These are phyloP conservation scores for Diaporthe helianthi DNA, from an alignment of 2,329 filamentous ascomycete species.

Conservation along the genomic window DNA sequence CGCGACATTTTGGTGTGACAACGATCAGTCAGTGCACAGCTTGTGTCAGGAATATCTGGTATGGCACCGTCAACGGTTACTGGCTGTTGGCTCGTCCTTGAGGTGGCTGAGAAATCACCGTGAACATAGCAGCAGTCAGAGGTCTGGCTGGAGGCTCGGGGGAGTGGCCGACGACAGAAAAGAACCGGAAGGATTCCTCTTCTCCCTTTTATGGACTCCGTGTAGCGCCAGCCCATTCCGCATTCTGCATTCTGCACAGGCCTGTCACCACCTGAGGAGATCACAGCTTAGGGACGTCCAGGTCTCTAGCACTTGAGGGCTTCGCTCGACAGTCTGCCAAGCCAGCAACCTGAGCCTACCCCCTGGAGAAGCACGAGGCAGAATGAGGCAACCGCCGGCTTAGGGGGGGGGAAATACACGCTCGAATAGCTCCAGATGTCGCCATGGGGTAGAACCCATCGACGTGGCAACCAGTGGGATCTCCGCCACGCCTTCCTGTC, in stretches of 20 bases:
- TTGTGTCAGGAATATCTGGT: background rate
- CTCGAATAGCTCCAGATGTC: background rate
- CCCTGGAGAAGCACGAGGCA: conserved; percentile 2
- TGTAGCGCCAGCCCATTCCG: background rate
- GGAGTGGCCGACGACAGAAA: background rate
- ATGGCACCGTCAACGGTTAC: too few relatives aligned
- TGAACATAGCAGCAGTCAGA: background rate
- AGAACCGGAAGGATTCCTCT: background rate
- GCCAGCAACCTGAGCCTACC: background rate
- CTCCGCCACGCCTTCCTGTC: background rate
- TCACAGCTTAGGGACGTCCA: background rate
- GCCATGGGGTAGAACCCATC: background rate
- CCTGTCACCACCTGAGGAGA: background rate
- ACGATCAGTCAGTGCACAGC: background rate
- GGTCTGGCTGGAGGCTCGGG: background rate
- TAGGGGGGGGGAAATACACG: background rate
- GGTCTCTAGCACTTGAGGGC: background rate
- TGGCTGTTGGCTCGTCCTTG: background rate
- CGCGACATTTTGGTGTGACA: conserved; percentile 3
- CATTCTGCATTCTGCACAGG: background rate
- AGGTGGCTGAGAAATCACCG: background rate
- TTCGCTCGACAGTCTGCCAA: background rate
- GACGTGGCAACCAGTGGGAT: conserved; percentile 8
- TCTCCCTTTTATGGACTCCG: background rate
- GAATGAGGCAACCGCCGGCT: conserved; percentile 15